phyloP scores from a whole-genome alignment of 345 rosid species.

The Noccaea caerulescens region DNA sequence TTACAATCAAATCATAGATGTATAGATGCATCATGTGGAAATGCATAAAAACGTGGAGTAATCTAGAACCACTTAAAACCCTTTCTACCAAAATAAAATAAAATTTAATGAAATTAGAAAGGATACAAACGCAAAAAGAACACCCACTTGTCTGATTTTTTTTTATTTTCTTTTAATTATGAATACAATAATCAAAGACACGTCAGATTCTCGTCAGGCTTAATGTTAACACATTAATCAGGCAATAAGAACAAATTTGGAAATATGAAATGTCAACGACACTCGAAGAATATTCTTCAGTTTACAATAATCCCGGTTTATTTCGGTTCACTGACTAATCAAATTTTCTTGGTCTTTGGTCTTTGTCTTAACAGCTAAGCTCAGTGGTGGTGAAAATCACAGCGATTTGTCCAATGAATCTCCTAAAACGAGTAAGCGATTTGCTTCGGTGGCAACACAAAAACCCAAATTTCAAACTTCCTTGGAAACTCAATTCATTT shows the following conservation, averaged over 20 bases:
- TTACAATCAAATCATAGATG: not conserved
- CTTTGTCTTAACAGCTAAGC: slow-evolving; percentile 58
- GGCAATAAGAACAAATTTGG: slow-evolving; percentile 19
- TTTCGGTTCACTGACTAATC: slow-evolving; percentile 8
- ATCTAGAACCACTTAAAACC: not conserved
- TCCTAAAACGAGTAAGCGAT: slow-evolving; percentile 70
- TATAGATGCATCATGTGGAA: not conserved
- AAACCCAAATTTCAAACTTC: slow-evolving; percentile 63
- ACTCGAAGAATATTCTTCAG: slow-evolving; percentile 19
- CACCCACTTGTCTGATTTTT: slow-evolving; percentile 15
- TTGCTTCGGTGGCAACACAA: slow-evolving; percentile 81
- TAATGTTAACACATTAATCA: slow-evolving; percentile 34
- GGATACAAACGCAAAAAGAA: slow-evolving; percentile 2
- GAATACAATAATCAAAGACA: slow-evolving; percentile 14
- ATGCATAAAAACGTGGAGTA: slow-evolving; percentile 6
- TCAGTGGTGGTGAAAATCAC: slow-evolving; percentile 68
- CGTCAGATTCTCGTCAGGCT: slow-evolving; percentile 30
- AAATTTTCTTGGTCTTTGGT: not conserved
- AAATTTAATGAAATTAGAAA: too few species aligned
- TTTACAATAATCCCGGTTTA: slow-evolving; percentile 21
- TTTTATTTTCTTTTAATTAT: not conserved
- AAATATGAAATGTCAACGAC: slow-evolving; percentile 26
- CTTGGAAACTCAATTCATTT: slow-evolving; percentile 70
- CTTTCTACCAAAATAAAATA: too few species aligned
- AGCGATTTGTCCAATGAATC: slow-evolving; percentile 68